Base-by-base conservation (phyloP, 2,329 filamentous ascomycete species). In the Microdochium paspali region DNA sequence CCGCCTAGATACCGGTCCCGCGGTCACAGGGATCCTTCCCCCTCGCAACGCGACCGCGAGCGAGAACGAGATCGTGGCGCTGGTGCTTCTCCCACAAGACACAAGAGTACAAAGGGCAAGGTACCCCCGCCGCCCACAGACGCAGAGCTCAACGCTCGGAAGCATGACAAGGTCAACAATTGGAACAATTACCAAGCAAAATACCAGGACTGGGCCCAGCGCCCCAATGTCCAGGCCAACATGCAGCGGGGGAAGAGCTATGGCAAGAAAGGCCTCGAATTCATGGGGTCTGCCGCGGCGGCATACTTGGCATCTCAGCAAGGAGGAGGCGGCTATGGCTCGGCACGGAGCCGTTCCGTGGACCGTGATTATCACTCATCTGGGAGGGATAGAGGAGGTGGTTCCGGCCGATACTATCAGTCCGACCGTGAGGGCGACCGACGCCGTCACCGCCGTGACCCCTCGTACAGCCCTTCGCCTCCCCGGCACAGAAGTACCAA, bases 241-340 rank as follows among this genome's bases (percentile, higher is more conserved):
- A 30, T 63, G 3, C 53, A 61, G 46, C 54, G 52, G 31, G 52
- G 50, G 40, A 57, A 59, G 44, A 52, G 50, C 10, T 49, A 56
- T 7, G 60, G 61, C 20, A 56, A 56, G 15, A 51, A 57, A 20
- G 58, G 61, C 13, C 31, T 64, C 18, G 52, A 50, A 12, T 58
- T 55, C 18, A 44, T 64, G 12, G 48, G 58, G 42, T 58, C 60
- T 48, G 56, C 60, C 0, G 61, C 60, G 13, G 58, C 56, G 3
- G 48, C 58, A 20, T 62, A 61, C 31, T 54, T 58, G 5, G 58
- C 61, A 3, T 48, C 56, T 1, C 55, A 63, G 30, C 52, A 50
- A 15, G 54, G 48, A 24, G 43, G 50, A 47, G 24, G 46, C 18
- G 31, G 25, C 31, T 10, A n/a, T n/a, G n/a, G n/a, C n/a, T n/a